Percentiles rank a stretch among this genome's conserved stretches.
phyloP scores from a whole-genome alignment of 176 grass and related monocot species.

The Lolium rigidum region DNA sequence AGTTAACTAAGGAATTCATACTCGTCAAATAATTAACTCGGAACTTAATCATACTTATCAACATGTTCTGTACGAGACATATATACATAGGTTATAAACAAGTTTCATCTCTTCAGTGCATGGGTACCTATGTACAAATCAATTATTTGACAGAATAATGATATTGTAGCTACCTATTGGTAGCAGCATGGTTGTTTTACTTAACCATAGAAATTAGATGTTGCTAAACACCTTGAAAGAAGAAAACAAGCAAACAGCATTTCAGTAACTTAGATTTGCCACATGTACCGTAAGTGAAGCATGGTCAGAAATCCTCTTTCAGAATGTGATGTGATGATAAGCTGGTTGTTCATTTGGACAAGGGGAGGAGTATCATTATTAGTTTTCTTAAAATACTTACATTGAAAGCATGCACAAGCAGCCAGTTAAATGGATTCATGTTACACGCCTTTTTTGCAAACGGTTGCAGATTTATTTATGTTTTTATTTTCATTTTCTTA shows the following conservation, averaged over 20 bases:
- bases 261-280: not conserved
- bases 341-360: slow-evolving; percentile 25
- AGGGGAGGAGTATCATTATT: not conserved
- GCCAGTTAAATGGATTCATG: not conserved
- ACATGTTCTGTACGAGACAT: not conserved
- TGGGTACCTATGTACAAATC: not conserved
- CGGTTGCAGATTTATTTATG: not conserved
- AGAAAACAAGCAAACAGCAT: not conserved
- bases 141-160: not conserved
- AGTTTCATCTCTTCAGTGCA: slow-evolving; percentile 6
- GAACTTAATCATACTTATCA: not conserved
- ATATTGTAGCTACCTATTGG: not conserved
- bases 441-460: not conserved
- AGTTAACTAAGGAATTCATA: not conserved
- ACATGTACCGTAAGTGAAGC: not conserved
- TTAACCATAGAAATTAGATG: not conserved
- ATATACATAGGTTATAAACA: not conserved
- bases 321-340: not conserved
- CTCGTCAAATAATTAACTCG: not conserved
- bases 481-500: not conserved
- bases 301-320: not conserved
- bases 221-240: not conserved
- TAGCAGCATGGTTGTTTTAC: slow-evolving; percentile 17
- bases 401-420: not conserved
- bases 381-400: not conserved